These are phyloP conservation scores for Phytophthora sp. DNA, from an alignment of 352 stramenopile genomes.

Conservation along the genomic window DNA sequence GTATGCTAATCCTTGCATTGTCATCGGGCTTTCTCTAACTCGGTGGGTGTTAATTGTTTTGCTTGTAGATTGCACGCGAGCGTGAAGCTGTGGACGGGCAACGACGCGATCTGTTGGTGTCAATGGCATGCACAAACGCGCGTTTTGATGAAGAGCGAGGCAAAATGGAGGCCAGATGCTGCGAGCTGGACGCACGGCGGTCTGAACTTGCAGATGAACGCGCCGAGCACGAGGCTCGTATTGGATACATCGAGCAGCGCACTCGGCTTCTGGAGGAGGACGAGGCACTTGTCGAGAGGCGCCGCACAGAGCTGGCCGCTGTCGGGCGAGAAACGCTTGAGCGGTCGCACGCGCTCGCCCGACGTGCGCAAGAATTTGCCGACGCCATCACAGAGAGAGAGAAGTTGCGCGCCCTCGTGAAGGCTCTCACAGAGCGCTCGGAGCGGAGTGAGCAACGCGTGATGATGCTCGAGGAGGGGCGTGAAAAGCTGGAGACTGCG, in stretches of 20 bases:
- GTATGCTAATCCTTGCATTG: neutral
- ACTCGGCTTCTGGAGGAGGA: constrained; percentile 52
- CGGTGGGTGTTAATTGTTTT: neutral
- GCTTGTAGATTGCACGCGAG: constrained; percentile 59
- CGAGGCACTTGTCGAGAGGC: constrained; percentile 51
- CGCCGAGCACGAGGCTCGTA: constrained; percentile 53
- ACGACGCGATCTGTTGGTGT: constrained; percentile 65
- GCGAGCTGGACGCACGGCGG: constrained; percentile 59
- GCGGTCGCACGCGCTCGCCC: constrained; percentile 53
- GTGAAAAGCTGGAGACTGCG: constrained; percentile 57
- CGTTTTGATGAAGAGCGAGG: constrained; percentile 76
- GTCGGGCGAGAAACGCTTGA: constrained; percentile 73
- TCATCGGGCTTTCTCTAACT: constrained; percentile 2
- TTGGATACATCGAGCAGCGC: constrained; percentile 59
- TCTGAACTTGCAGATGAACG: constrained; percentile 71
- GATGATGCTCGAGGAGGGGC: constrained; percentile 49
- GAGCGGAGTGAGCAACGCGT: constrained; percentile 42
- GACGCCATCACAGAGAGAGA: constrained; percentile 50
- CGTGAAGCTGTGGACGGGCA: constrained; percentile 77
- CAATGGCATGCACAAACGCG: constrained; percentile 52
- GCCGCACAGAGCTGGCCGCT: constrained; percentile 57
- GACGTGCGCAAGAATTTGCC: constrained; percentile 42
- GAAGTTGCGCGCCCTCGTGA: constrained; percentile 46
- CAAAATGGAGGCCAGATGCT: constrained; percentile 61
- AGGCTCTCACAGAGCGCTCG: constrained; percentile 39